Percentiles rank a stretch among this genome's conserved stretches.
These are phyloP conservation scores for Ophiocordyceps camponoti-floridani DNA, from an alignment of 2,329 filamentous ascomycete genomes.

Conservation along the genomic window DNA sequence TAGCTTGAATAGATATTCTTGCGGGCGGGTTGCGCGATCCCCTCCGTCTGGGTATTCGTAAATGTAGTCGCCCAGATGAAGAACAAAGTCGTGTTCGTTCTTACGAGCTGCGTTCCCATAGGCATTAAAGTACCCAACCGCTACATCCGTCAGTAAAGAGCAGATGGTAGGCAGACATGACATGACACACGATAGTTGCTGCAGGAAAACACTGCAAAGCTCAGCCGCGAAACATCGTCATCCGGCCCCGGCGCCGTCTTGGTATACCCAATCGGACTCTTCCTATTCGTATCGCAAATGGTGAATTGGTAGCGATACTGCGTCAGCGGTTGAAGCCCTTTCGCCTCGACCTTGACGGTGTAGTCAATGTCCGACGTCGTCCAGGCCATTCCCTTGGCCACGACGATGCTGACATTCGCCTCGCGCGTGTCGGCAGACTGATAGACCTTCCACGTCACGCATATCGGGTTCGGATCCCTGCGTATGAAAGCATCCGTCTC, in stretches of 20 bases:
- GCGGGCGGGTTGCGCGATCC: constrained; percentile 13
- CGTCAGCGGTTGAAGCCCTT: constrained; percentile 41
- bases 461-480: constrained; percentile 34
- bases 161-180: background rate
- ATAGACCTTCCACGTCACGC: constrained; percentile 46
- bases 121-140: constrained; percentile 37
- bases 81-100: constrained; percentile 39
- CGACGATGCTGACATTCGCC: constrained; percentile 17
- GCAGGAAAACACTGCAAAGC: constrained; percentile 54
- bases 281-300: constrained; percentile 44
- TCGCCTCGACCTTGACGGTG: constrained; percentile 55
- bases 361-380: constrained; percentile 61
- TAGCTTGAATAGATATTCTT: constrained; percentile 14
- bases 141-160: background rate
- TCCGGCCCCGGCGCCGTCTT: constrained; percentile 46
- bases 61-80: constrained; percentile 44
- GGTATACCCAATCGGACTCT: constrained; percentile 45
- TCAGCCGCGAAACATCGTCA: constrained; percentile 37
- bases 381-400: constrained; percentile 40
- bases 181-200: constrained; percentile 38
- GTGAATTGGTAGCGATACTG: constrained; percentile 54
- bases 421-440: constrained; percentile 15
- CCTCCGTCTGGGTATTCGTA: constrained; percentile 32
- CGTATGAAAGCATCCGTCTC: constrained; percentile 28
- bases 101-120: constrained; percentile 41